These are phyloP conservation scores for Coffea eugenioides DNA, from an alignment of 257 asterid species.

Conservation along the genomic window DNA sequence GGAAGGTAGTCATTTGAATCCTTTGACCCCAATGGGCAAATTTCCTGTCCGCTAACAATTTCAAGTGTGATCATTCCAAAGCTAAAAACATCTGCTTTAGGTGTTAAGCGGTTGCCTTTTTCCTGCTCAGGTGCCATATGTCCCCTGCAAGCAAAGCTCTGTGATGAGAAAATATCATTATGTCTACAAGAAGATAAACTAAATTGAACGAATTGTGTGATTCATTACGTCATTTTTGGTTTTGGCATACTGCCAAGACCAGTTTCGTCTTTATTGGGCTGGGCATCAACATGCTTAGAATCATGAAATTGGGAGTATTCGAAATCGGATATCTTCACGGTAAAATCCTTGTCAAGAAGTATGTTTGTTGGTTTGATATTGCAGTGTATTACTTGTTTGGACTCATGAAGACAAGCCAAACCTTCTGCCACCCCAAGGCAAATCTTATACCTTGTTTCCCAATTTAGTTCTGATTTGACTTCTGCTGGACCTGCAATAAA, in stretches of 20 bases:
- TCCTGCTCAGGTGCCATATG: too few relatives aligned
- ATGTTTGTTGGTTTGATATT: slow-evolving; percentile 27
- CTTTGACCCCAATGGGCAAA: neutral
- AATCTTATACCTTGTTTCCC: slow-evolving; percentile 23
- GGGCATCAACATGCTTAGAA: neutral
- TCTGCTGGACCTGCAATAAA: neutral
- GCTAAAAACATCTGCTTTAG: too few relatives aligned
- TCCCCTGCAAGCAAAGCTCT: too few relatives aligned
- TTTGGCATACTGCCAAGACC: neutral
- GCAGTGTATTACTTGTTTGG: slow-evolving; percentile 25
- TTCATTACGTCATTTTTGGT: neutral
- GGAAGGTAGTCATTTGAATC: neutral
- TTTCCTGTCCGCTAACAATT: slow-evolving; percentile 1
- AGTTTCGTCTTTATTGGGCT: neutral
- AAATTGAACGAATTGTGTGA: too few relatives aligned
- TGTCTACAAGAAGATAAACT: too few relatives aligned
- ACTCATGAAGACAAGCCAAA: slow-evolving; percentile 24
- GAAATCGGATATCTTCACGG: slow-evolving; percentile 28
- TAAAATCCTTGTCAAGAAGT: slow-evolving; percentile 23
- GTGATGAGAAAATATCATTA: too few relatives aligned
- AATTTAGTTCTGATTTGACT: slow-evolving; percentile 5
- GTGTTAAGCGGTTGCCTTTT: too few relatives aligned
- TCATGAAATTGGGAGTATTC: slow-evolving; percentile 14
- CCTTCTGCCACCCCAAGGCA: slow-evolving; percentile 24
- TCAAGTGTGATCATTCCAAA: slow-evolving; percentile 1